A percentile compares a stretch with the other conserved stretches of the same genome.
These are phyloP conservation scores for Rhizopus stolonifer DNA, from an alignment of 371 early-diverging fungal genomes.

Conservation along the genomic window DNA sequence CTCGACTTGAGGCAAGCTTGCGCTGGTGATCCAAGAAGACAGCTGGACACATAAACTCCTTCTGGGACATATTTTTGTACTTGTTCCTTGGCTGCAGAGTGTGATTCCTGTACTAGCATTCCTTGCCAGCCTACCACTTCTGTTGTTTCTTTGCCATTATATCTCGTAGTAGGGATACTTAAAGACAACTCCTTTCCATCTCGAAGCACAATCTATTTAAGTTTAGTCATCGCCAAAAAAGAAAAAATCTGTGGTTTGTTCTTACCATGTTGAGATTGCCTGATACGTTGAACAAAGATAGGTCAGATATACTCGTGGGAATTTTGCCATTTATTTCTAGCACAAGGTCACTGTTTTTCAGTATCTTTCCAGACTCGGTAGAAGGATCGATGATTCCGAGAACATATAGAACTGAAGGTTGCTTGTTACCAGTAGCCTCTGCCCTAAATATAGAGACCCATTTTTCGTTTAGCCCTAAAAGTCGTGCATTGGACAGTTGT, in stretches of 20 bases:
- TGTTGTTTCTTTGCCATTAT: slow-evolving; percentile 57
- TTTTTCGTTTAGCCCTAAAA: slow-evolving; percentile 71
- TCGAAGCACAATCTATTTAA: slow-evolving; percentile 52
- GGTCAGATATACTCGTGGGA: slow-evolving; percentile 54
- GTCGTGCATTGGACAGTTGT: slow-evolving; percentile 74
- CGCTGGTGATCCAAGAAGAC: slow-evolving; percentile 70
- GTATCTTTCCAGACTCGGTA: slow-evolving; percentile 52
- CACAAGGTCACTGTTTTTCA: slow-evolving; percentile 80
- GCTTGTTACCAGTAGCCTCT: slow-evolving; percentile 51
- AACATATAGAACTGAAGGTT: slow-evolving; percentile 63
- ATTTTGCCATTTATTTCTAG: slow-evolving; percentile 68
- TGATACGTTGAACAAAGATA: slow-evolving; percentile 6
- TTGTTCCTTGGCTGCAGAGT: slow-evolving; percentile 81
- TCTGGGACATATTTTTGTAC: slow-evolving; percentile 61
- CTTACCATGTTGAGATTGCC: slow-evolving; percentile 15
- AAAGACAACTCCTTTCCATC: slow-evolving; percentile 51
- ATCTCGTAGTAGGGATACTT: slow-evolving; percentile 53
- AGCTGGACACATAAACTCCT: slow-evolving; percentile 73
- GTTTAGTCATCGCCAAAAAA: background rate
- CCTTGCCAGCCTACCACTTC: slow-evolving; percentile 85
- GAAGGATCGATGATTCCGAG: slow-evolving; percentile 58
- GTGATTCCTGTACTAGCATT: slow-evolving; percentile 74
- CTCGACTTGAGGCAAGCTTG: slow-evolving; percentile 57
- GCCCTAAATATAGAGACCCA: slow-evolving; percentile 72
- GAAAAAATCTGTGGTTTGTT: too few species aligned